A percentile compares a stretch with the other conserved stretches of the same genome.
phyloP scores from a whole-genome alignment of 495 filamentous ascomycete species.

The Aspergillus diversus region DNA sequence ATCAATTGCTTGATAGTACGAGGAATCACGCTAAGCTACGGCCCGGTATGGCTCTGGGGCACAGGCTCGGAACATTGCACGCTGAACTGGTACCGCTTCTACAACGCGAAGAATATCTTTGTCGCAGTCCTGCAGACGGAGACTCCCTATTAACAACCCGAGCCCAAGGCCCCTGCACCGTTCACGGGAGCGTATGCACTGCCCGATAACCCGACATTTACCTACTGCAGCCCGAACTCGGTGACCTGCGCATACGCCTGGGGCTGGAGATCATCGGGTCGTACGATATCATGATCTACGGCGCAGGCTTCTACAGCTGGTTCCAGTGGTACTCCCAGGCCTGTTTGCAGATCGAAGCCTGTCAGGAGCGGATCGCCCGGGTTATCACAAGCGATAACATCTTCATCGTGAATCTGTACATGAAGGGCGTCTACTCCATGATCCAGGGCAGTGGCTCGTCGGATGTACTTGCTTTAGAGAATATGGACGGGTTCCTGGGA shows the following conservation, averaged over 20 bases:
- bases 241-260: conserved; percentile 56
- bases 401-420: too few species aligned
- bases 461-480: too few species aligned
- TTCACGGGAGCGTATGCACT: conserved; percentile 44
- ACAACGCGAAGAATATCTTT: conserved; percentile 65
- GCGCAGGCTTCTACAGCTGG: conserved; percentile 69
- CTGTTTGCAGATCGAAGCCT: too few species aligned
- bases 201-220: conserved; percentile 58
- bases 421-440: too few species aligned
- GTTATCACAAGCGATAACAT: too few species aligned
- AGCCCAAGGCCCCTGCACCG: conserved; percentile 57
- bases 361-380: too few species aligned
- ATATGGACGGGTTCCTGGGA: too few species aligned
- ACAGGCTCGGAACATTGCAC: conserved; percentile 72
- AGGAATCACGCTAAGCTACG: too few species aligned
- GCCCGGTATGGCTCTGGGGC: conserved; percentile 63
- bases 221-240: conserved; percentile 43
- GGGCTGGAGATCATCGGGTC: conserved; percentile 64
- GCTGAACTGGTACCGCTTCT: conserved; percentile 78
- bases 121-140: conserved; percentile 80
- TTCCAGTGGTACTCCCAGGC: conserved; percentile 43
- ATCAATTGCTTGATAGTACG: too few species aligned
- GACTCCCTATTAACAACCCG: conserved; percentile 68
- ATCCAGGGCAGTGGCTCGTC: too few species aligned
- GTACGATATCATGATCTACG: conserved; percentile 58